phyloP scores from a whole-genome alignment of 306 rosid species.

The Bauhinia variegata region DNA sequence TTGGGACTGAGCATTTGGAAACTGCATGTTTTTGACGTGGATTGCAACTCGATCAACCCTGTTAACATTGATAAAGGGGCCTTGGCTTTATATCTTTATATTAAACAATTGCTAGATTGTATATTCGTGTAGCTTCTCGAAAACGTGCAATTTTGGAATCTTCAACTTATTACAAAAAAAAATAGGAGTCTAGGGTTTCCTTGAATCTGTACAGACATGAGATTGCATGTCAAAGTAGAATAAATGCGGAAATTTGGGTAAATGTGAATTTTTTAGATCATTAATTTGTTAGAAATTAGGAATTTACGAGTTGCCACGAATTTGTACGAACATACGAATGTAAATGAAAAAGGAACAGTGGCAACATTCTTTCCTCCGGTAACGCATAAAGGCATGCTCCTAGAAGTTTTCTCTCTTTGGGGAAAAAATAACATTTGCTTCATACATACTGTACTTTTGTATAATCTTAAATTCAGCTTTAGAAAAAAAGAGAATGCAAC shows the following conservation, averaged over 20 bases:
- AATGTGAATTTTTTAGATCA: too few species aligned
- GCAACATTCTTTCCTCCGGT: too few species aligned
- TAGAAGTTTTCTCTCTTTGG: too few species aligned
- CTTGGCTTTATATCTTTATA: constrained; percentile 6
- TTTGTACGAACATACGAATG: too few species aligned
- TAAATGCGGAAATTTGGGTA: constrained; percentile 32
- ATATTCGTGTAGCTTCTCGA: constrained; percentile 47
- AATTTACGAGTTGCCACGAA: too few species aligned
- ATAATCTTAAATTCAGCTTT: too few species aligned
- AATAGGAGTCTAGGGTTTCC: constrained; percentile 37
- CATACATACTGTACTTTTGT: too few species aligned
- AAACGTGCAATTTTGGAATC: constrained; percentile 39
- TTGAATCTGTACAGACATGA: constrained; percentile 46
- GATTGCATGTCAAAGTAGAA: constrained; percentile 40
- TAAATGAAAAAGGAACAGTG: too few species aligned
- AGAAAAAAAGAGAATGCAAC: too few species aligned
- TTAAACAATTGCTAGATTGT: constrained; percentile 31
- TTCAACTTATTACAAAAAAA: constrained; percentile 38
- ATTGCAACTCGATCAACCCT: constrained; percentile 21
- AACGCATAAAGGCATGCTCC: too few species aligned
- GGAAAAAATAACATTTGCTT: too few species aligned
- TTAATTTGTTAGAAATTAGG: too few species aligned
- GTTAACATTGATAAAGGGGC: constrained; percentile 25
- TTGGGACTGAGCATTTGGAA: constrained; percentile 7
- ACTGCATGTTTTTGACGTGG: constrained; percentile 16